Base-by-base conservation (phyloP, 2,329 filamentous ascomycete genomes). In the Blastomyces parvus region DNA sequence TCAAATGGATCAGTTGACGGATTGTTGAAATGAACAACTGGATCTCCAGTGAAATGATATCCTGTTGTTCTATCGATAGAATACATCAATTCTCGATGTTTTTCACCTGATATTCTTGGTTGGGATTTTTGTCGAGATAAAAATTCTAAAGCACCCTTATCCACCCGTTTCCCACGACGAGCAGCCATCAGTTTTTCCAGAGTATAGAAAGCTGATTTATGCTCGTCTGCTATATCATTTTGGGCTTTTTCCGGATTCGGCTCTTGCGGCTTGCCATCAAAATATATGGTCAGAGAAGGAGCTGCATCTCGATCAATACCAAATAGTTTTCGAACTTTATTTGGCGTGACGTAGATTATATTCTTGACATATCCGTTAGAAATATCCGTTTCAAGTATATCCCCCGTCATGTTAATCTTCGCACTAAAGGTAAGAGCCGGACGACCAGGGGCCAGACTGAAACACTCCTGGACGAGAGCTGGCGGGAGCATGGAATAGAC, bases 351-450 rank as follows among this genome's bases (percentile, higher is more conserved):
- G 33, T 76, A 78, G 22, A 83, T 72, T 1, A 86, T 80, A 58
- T 86, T 86, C 6, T 77, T 77, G 25, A 85, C 73, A 11, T 74
- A 79, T 1, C 84, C 84, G 40, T 82, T 78, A 42, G 74, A 74
- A 25, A 88, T 77, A 55, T 82, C 80, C 8, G 76, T 79, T 40
- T 86, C 84, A 1, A 85, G 67, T 3, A 84, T 77, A 4, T 81
- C 74, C 11, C 84, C 85, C 25, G 78, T 67, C 0, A 70, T 66
- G 65, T 84, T 78, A 50, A 87, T 70, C 64, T 80, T 81, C 8
- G 82, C 82, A 68, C 84, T 86, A 69, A 87, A 84, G 0, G 85
- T 87, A 40, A 88, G 72, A 17, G 81, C 81, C 2, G 84, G 84
- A n/a, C 83, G 78, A 53, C 81, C 74, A 7, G 72, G 72, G 2